phyloP scores from a whole-genome alignment of 2,329 filamentous ascomycete species.

The Pseudocercospora eumusae region DNA sequence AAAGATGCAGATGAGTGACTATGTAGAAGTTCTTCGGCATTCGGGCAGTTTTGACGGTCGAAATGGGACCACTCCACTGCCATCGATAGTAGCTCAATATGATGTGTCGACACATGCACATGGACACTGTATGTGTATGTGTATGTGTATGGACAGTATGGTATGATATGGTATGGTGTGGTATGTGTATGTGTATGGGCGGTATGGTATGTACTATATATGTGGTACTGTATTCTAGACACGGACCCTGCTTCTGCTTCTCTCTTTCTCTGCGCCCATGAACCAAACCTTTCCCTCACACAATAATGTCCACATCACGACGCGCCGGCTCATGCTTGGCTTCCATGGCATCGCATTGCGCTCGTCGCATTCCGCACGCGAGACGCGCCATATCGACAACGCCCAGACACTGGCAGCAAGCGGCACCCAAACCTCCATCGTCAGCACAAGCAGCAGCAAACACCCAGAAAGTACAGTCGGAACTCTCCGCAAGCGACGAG shows the following conservation, averaged over 20 bases:
- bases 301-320: slow-evolving; percentile 29
- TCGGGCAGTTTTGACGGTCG: neutral
- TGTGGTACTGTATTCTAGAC: too few relatives aligned
- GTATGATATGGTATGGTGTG: too few relatives aligned
- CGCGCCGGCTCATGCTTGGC: slow-evolving; percentile 32
- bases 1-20: slow-evolving; percentile 60
- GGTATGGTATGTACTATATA: too few relatives aligned
- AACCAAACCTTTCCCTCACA: too few relatives aligned
- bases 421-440: slow-evolving; percentile 21
- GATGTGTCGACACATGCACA: neutral
- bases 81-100: neutral
- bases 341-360: slow-evolving; percentile 21
- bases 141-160: too few relatives aligned
- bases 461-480: slow-evolving; percentile 21
- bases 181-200: neutral
- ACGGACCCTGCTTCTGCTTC: neutral
- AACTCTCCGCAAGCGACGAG: slow-evolving; percentile 30
- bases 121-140: neutral
- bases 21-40: neutral
- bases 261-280: neutral
- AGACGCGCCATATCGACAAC: slow-evolving; percentile 31
- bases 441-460: slow-evolving; percentile 21
- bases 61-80: neutral
- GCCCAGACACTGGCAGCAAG: slow-evolving; percentile 28
- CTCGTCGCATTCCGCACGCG: slow-evolving; percentile 11